Evolutionary conservation across 192 early-diverging fungal species (phyloP), one percentile per base, ranked within the genome.

Genomic region (Backusella macrospora): DNA sequence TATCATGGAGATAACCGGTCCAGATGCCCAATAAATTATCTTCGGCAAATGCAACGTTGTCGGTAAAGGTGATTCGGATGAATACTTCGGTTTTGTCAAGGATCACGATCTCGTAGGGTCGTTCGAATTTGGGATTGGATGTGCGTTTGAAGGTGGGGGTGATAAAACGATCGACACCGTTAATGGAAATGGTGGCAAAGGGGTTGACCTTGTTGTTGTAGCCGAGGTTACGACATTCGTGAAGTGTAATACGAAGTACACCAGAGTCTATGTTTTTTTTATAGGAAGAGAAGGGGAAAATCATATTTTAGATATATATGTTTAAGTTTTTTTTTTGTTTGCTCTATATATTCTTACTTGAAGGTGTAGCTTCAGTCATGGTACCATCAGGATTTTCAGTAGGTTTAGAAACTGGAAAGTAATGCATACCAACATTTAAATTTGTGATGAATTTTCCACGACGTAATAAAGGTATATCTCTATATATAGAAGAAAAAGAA

Each of bases 81-180:
- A 81, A 68, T 3, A 90, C 83, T 6, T 74, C 64, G 2, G 87
- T 83, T 55, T 86, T 79, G 72, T 96, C 90, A 10, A 88, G 73
- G 10, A 95, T 83, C 72, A 93, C 91, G 18, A 89, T 76, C 70
- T 92, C 90, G 65, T 83, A 80, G 47, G 84, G 75, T 9, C 84
- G 80, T 72, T 94, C 91, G 88, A 90, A 96, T 45, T 89, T 88
- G 29, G 95, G 95, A 59, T 89, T 89, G 65, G 89, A 85, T 8
- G 89, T 94, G 66, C 85, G 84, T 73, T 90, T 92, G 66, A 88
- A 88, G 38, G 80, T 80, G 44, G 85, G 85, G n/a, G 92, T 90
- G 48, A 76, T 73, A 43, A 86, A 79, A 16, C 79, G 76, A 63
- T 76, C 75, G 18, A 74, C 63, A 49, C 78, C 78, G 67, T 88